These are phyloP conservation scores for Podila minutissima DNA, from an alignment of 192 early-diverging fungal species.

Conservation along the genomic window DNA sequence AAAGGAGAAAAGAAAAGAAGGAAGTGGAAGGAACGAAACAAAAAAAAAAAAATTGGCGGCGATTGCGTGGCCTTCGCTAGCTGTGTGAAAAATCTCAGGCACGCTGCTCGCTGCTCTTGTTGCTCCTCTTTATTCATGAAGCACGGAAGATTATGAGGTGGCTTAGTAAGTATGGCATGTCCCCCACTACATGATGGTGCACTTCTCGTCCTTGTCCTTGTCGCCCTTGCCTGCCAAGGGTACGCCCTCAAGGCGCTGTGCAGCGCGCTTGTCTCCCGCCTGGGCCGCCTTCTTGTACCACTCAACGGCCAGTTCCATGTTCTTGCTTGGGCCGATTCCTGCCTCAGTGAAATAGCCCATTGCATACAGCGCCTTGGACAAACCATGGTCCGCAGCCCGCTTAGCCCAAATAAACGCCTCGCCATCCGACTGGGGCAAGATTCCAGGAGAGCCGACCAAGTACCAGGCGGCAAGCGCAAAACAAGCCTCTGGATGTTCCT, in stretches of 20 bases:
- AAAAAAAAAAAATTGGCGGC: too few relatives aligned
- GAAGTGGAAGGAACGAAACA: background rate
- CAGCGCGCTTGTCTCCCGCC: conserved; percentile 69
- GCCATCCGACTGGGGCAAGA: conserved; percentile 67
- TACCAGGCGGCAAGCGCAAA: conserved; percentile 76
- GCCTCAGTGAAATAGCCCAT: conserved; percentile 74
- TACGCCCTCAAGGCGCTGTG: conserved; percentile 62
- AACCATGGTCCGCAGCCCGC: conserved; percentile 64
- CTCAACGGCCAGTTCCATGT: conserved; percentile 61
- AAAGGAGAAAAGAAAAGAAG: background rate
- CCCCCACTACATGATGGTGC: conserved; percentile 28
- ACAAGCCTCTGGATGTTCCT: conserved; percentile 70
- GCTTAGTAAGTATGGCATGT: too few relatives aligned
- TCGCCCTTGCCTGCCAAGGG: conserved; percentile 51
- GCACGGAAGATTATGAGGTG: background rate
- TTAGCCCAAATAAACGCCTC: conserved; percentile 73
- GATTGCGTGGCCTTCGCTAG: too few relatives aligned
- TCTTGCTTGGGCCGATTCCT: conserved; percentile 66
- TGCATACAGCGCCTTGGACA: conserved; percentile 71
- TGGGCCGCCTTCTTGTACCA: conserved; percentile 77
- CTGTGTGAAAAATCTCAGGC: too few relatives aligned
- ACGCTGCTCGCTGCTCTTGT: too few relatives aligned
- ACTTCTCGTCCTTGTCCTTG: conserved; percentile 61
- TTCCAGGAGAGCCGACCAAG: conserved; percentile 64
- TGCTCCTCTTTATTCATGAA: background rate